Evolutionary conservation across 495 filamentous ascomycete genomes (phyloP).

Genomic region (Cladorrhinum samala): DNA sequence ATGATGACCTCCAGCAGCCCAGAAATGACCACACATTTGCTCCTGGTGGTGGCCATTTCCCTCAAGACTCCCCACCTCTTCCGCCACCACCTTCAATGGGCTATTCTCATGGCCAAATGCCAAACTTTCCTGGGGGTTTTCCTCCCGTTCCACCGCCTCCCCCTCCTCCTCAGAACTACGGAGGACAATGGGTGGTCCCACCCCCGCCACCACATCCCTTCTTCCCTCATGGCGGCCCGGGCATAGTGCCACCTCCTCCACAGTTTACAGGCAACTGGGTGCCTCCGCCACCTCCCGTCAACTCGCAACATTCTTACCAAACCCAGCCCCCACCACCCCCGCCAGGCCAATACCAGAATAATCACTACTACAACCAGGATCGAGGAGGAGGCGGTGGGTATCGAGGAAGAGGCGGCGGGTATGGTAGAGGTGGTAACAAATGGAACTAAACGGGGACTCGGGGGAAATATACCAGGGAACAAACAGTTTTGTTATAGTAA

Average conservation of each 20-base stretch:
- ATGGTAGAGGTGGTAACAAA: slow-evolving; percentile 12
- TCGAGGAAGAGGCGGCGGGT: slow-evolving; percentile 14
- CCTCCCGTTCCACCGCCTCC: slow-evolving; percentile 4
- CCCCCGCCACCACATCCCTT: slow-evolving; percentile 26
- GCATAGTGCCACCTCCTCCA: slow-evolving; percentile 34
- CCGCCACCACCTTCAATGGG: not conserved
- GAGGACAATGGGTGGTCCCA: slow-evolving; percentile 7
- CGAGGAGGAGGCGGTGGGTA: slow-evolving; percentile 9
- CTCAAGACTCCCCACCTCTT: slow-evolving; percentile 1
- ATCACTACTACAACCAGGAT: slow-evolving; percentile 25
- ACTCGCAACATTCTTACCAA: not conserved
- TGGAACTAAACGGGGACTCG: too few species aligned
- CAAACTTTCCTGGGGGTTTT: not conserved
- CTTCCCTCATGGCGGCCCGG: not conserved
- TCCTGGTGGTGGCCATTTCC: not conserved
- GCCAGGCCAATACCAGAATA: slow-evolving; percentile 14
- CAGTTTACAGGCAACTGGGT: slow-evolving; percentile 23
- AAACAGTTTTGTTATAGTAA: too few species aligned
- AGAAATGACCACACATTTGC: not conserved
- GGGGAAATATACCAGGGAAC: too few species aligned
- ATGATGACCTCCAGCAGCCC: not conserved
- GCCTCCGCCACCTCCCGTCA: slow-evolving; percentile 17
- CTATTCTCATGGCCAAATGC: not conserved
- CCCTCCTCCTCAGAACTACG: not conserved
- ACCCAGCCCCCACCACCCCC: slow-evolving; percentile 14